These are phyloP conservation scores for Arabidopsis suecica DNA, from an alignment of 345 rosid genomes.

Conservation along the genomic window DNA sequence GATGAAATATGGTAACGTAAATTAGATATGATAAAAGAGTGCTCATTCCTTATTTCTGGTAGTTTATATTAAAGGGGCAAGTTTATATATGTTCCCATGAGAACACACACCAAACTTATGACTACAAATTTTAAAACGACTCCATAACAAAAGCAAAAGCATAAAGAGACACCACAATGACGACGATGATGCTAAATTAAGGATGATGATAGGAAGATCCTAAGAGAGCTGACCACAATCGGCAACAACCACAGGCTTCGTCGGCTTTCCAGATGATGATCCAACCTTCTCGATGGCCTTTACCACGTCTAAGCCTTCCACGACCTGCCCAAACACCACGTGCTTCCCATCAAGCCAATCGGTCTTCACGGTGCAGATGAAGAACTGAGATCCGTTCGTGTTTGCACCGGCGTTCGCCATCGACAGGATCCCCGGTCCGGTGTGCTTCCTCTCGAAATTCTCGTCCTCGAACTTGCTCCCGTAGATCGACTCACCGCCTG, in stretches of 20 bases:
- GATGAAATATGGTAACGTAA: too few species aligned
- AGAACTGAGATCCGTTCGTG: conserved; percentile 83
- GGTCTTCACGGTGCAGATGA: conserved; percentile 66
- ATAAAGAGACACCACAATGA: too few species aligned
- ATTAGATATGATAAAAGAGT: too few species aligned
- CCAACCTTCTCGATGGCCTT: conserved; percentile 71
- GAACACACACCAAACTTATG: too few species aligned
- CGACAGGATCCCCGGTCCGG: conserved; percentile 69
- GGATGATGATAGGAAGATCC: neutral
- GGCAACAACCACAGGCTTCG: conserved; percentile 56
- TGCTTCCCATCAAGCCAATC: conserved; percentile 85
- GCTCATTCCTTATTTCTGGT: too few species aligned
- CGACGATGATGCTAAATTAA: neutral
- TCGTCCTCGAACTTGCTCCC: conserved; percentile 74
- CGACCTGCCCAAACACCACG: conserved; percentile 77
- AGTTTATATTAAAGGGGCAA: too few species aligned
- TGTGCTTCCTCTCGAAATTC: conserved; percentile 80
- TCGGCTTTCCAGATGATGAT: conserved; percentile 59
- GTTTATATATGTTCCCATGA: too few species aligned
- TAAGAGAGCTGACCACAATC: conserved; percentile 75
- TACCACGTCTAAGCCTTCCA: conserved; percentile 70
- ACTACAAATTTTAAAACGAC: too few species aligned
- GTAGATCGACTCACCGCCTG: conserved; percentile 87
- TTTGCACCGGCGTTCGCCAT: conserved; percentile 84
- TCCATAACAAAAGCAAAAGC: too few species aligned